Conservation (phyloP, 2,329 filamentous ascomycete genomes). For the Fusarium virguliforme region DNA sequence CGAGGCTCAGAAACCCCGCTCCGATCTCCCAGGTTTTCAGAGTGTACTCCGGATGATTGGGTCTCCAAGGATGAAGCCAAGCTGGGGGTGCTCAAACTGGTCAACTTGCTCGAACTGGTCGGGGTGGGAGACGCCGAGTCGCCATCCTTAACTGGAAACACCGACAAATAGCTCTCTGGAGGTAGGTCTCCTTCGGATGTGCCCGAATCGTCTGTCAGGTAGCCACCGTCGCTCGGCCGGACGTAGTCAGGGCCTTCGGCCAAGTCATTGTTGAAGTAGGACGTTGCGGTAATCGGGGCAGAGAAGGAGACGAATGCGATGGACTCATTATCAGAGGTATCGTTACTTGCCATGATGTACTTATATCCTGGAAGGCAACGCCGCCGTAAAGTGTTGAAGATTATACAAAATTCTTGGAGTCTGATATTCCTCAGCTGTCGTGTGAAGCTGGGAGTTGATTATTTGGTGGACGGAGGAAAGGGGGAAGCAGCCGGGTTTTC, state of each 20-base stretch:
- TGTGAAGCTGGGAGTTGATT: not conserved
- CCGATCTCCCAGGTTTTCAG: not conserved
- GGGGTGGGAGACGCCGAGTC: not conserved
- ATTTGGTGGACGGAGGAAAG: not conserved
- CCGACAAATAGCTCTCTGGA: conserved; percentile 14
- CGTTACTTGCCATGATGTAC: conserved; percentile 15
- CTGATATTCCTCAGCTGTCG: not conserved
- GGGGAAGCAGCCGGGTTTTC: not conserved
- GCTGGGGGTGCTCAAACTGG: not conserved
- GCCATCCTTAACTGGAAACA: conserved; percentile 2
- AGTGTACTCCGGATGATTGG: not conserved
- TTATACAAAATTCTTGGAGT: not conserved
- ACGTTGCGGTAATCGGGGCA: not conserved
- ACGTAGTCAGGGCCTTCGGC: conserved; percentile 8
- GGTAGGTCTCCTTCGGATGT: not conserved
- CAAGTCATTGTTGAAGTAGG: conserved; percentile 33
- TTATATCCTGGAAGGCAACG: not conserved
- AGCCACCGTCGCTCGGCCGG: conserved; percentile 18
- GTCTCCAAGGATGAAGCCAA: not conserved
- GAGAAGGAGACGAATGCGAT: conserved; percentile 22
- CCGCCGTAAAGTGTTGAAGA: not conserved
- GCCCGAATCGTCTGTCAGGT: conserved; percentile 3
- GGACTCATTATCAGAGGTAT: not conserved
- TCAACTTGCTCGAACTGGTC: not conserved
- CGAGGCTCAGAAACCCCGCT: not conserved